Evolutionary conservation across 1,139 yeast species (phyloP), one percentile per base, ranked within the genome.

Genomic region (Eremothecium gossypii): DNA sequence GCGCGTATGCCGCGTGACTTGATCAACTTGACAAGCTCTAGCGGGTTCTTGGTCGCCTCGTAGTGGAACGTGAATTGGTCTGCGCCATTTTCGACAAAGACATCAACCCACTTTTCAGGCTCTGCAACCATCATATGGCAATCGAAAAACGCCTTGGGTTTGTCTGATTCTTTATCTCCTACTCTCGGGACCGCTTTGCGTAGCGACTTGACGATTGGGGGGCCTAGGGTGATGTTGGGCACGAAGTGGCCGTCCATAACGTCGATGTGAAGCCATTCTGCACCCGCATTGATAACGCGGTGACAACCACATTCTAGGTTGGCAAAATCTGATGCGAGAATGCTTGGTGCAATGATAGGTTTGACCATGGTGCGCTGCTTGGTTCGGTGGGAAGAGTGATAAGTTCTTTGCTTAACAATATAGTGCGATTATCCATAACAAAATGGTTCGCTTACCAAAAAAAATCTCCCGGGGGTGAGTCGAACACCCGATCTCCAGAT

Each of bases 241-340:
- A 93, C 98, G 64, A 91, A 91, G 66, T 91, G 91, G 43, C 98
- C 97, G 63, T 91, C 99, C 99, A 91, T 91, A 41, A 91, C 93
- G 64, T 91, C 99, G 44, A 91, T 79, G 65, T 91, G 99, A 49
- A 93, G 77, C 99, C 99, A 91, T 55, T 91, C 95, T 30, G 96
- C 95, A 39, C 77, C 75, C 39, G 80, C 72, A 48, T 78, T 76
- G 53, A 85, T 78, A 67, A 89, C 83, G 45, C 74, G 72, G 60
- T 82, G 83, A 64, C 96, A 86, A 50, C 87, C 91, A 52, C 86
- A 77, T 40, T 95, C 96, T 50, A 89, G 69, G 55, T 85, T 76
- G 55, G 96, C 82, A 60, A 89, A 91, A 61, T 91, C 95, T 40
- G 94, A 83, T n/a, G 97, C 94, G 46, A 91, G 74, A 48, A 91